phyloP scores from a whole-genome alignment of 306 rosid genomes.

The Oemleria cerasiformis region DNA sequence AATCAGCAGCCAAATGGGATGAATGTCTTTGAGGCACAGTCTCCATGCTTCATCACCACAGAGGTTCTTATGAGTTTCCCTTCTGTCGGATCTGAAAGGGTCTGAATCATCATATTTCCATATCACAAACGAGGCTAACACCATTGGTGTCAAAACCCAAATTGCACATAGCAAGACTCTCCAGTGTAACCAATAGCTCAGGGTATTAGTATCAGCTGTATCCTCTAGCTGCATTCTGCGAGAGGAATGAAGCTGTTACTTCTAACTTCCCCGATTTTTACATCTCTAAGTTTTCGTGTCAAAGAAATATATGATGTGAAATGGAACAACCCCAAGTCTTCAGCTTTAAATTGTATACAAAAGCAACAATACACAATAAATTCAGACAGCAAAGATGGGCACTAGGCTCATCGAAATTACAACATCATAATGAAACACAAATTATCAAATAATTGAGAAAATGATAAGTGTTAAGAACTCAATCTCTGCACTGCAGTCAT shows the following conservation, averaged over 20 bases:
- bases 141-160: slow-evolving; percentile 50
- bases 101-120: slow-evolving; percentile 45
- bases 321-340: background rate
- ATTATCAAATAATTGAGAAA: background rate
- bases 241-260: slow-evolving; percentile 19
- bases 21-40: slow-evolving; percentile 64
- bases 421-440: background rate
- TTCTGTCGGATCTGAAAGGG: slow-evolving; percentile 28
- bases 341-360: background rate
- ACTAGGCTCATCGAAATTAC: background rate
- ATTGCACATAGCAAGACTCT: slow-evolving; percentile 51
- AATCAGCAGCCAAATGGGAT: slow-evolving; percentile 62
- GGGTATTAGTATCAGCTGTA: slow-evolving; percentile 42
- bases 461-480: too few species aligned
- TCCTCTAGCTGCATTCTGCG: slow-evolving; percentile 53
- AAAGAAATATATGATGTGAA: background rate
- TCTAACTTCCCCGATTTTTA: background rate
- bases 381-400: background rate
- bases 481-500: background rate
- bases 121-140: slow-evolving; percentile 35
- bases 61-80: slow-evolving; percentile 36
- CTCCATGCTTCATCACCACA: slow-evolving; percentile 60
- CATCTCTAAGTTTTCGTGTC: background rate
- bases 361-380: background rate
- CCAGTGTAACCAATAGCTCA: slow-evolving; percentile 80